These are phyloP conservation scores for Phytophthora idaei DNA, from an alignment of 352 stramenopile species.

Conservation along the genomic window DNA sequence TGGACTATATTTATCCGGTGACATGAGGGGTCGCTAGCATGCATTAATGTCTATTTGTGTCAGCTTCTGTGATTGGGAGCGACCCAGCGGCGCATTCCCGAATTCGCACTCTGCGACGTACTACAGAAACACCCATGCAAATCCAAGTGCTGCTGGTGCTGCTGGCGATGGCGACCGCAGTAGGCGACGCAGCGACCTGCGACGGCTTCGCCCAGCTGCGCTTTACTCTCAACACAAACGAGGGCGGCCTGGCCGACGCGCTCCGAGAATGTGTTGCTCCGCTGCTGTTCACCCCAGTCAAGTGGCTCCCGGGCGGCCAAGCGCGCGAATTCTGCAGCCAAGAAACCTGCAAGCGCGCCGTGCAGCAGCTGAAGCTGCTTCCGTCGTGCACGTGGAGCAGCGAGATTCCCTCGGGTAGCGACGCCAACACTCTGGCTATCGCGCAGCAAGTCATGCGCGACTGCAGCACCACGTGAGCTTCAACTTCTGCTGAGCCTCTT, in stretches of 20 bases:
- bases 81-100: slow-evolving; percentile 13
- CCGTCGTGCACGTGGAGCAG: slow-evolving; percentile 49
- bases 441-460: slow-evolving; percentile 54
- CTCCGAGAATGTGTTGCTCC: slow-evolving; percentile 31
- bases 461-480: slow-evolving; percentile 30
- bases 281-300: slow-evolving; percentile 43
- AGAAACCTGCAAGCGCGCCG: slow-evolving; percentile 33
- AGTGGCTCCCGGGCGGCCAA: slow-evolving; percentile 39
- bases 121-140: slow-evolving; percentile 4
- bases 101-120: background rate
- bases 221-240: slow-evolving; percentile 21
- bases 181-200: slow-evolving; percentile 11
- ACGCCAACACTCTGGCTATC: slow-evolving; percentile 43
- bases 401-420: slow-evolving; percentile 33
- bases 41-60: background rate
- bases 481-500: slow-evolving; percentile 16
- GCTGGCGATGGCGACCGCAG: background rate
- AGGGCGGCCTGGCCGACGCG: slow-evolving; percentile 18
- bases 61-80: background rate
- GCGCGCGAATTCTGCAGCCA: slow-evolving; percentile 49
- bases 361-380: slow-evolving; percentile 37
- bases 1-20: background rate
- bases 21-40: background rate
- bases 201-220: slow-evolving; percentile 34
- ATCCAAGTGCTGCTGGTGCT: slow-evolving; percentile 13